Evolutionary conservation across 2,329 filamentous ascomycete genomes (phyloP).

Genomic region (Hypomyces perniciosus): DNA sequence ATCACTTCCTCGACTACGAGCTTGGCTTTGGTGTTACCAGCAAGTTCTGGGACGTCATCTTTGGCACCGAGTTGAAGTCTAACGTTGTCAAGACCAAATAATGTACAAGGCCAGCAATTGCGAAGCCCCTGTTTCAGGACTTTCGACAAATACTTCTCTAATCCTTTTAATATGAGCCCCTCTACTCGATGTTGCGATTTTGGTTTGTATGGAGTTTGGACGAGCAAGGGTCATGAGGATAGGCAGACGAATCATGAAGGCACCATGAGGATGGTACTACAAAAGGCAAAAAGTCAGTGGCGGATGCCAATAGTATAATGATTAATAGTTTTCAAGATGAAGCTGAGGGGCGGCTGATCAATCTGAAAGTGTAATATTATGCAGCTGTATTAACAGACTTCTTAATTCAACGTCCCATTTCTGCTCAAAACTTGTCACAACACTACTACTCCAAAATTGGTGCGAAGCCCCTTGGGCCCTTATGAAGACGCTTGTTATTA

Average conservation of each 20-base stretch:
- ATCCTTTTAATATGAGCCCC: neutral
- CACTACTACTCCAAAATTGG: no score
- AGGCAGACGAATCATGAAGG: neutral
- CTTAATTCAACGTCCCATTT: no score
- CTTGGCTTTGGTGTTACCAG: slow-evolving; percentile 96
- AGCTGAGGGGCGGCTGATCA: no score
- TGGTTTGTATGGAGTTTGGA: neutral
- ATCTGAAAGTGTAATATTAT: no score
- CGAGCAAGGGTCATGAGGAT: neutral
- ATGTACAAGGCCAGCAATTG: neutral
- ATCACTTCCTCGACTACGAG: slow-evolving; percentile 97
- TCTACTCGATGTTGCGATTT: neutral
- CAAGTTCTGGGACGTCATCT: slow-evolving; percentile 90
- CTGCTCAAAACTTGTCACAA: no score
- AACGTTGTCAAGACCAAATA: slow-evolving; percentile 29
- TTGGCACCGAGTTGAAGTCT: slow-evolving; percentile 71
- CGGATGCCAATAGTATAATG: slow-evolving; percentile 1
- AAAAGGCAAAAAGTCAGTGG: neutral
- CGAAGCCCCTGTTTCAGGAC: neutral
- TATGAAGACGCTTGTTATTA: no score
- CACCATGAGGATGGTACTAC: neutral
- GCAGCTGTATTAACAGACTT: neutral
- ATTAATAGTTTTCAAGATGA: slow-evolving; percentile 1
- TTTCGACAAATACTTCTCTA: neutral
- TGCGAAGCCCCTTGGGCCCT: no score